Conservation (phyloP, 169 alveolate genomes). For the Plasmodium fragile region DNA sequence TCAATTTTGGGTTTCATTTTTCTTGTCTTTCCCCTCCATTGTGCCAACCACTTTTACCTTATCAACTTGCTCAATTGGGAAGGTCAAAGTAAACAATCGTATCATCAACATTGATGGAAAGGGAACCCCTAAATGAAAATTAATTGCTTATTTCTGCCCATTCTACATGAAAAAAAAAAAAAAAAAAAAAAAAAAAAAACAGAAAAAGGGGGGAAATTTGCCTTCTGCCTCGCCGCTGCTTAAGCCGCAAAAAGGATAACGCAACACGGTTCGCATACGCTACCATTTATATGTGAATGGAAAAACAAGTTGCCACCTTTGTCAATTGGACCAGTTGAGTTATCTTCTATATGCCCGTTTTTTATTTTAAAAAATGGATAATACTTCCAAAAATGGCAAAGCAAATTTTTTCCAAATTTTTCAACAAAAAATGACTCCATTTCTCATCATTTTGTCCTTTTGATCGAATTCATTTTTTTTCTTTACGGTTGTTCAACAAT, state of each 20-base stretch:
- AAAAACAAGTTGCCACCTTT: not conserved
- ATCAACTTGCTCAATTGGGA: not conserved
- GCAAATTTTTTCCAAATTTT: not conserved
- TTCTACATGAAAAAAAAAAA: not conserved
- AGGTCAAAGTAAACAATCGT: not conserved
- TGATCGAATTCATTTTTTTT: not conserved
- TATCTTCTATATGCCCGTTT: not conserved
- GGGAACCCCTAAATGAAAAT: not conserved
- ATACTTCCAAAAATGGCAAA: not conserved
- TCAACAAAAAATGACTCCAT: not conserved
- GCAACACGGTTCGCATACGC: not conserved
- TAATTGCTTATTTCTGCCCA: not conserved
- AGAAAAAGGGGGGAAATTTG: not conserved
- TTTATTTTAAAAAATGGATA: not conserved
- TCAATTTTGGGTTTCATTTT: not conserved
- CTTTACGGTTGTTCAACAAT: not conserved
- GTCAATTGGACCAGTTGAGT: not conserved
- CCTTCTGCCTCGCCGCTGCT: not conserved
- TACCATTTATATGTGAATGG: not conserved
- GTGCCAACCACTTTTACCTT: not conserved
- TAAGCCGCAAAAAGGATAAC: not conserved
- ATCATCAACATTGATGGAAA: not conserved
- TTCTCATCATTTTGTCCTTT: not conserved
- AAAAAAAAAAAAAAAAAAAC: no score
- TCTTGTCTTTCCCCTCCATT: not conserved